Conservation (phyloP, 2,329 filamentous ascomycete genomes). For the Sphaerulina musiva region DNA sequence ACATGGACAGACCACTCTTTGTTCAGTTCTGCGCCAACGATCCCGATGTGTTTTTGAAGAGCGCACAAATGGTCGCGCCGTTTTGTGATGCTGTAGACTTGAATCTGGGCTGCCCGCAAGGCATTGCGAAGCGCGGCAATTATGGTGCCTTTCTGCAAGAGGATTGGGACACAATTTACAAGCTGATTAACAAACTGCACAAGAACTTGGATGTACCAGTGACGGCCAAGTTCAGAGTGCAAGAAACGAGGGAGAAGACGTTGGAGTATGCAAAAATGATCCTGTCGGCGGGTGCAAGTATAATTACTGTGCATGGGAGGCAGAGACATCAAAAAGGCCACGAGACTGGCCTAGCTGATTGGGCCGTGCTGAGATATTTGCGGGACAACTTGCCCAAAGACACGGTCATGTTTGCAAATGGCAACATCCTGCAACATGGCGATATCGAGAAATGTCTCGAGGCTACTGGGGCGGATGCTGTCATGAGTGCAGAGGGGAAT, state of each 20-base stretch:
- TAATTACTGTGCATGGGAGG: conserved; percentile 86
- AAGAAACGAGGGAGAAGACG: conserved; percentile 80
- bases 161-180: conserved; percentile 74
- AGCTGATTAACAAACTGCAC: conserved; percentile 78
- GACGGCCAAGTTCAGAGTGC: conserved; percentile 87
- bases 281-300: conserved; percentile 78
- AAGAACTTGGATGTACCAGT: conserved; percentile 72
- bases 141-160: conserved; percentile 96
- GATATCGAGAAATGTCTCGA: conserved; percentile 73
- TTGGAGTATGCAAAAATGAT: conserved; percentile 85
- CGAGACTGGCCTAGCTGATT: conserved; percentile 87
- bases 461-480: conserved; percentile 78
- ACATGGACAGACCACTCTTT: conserved; percentile 79
- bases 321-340: conserved; percentile 91
- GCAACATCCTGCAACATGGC: conserved; percentile 75
- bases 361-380: conserved; percentile 74
- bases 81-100: conserved; percentile 94
- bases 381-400: conserved; percentile 76
- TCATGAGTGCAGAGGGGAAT: conserved; percentile 96
- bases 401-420: conserved; percentile 93
- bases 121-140: conserved; percentile 81
- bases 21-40: conserved; percentile 96
- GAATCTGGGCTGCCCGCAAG: conserved; percentile 93
- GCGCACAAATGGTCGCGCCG: conserved; percentile 70
- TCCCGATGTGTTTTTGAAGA: conserved; percentile 68